These are phyloP conservation scores for Neofusicoccum sp. DNA, from an alignment of 2,329 filamentous ascomycete genomes.

Conservation along the genomic window DNA sequence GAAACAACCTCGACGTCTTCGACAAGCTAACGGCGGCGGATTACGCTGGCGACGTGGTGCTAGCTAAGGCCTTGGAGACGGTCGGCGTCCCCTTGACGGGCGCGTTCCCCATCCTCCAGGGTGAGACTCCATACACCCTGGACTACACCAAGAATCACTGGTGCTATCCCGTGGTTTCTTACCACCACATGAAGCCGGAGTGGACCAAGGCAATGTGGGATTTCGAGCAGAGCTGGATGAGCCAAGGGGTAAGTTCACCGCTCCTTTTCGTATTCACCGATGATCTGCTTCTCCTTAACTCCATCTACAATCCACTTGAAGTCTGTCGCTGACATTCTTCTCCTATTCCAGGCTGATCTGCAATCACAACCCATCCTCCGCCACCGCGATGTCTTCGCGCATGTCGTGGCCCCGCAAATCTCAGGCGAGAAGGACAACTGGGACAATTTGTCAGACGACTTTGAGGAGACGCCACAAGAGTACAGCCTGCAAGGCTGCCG, in stretches of 20 bases:
- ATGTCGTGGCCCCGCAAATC: constrained; percentile 33
- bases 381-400: constrained; percentile 38
- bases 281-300: not conserved
- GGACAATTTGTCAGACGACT: constrained; percentile 38
- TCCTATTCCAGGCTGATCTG: constrained; percentile 27
- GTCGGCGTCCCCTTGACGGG: constrained; percentile 4
- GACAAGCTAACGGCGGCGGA: constrained; percentile 8
- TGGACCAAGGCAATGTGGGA: constrained; percentile 40
- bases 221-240: constrained; percentile 42
- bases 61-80: constrained; percentile 1
- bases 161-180: constrained; percentile 45
- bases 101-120: constrained; percentile 28
- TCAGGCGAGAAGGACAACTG: constrained; percentile 25
- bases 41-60: constrained; percentile 11
- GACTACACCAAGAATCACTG: constrained; percentile 37
- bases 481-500: constrained; percentile 35
- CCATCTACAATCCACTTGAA: not conserved
- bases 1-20: constrained; percentile 4
- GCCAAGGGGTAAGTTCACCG: constrained; percentile 23
- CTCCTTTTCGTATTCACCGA: not conserved
- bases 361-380: constrained; percentile 34
- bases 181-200: constrained; percentile 39
- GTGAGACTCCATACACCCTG: constrained; percentile 29
- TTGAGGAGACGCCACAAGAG: constrained; percentile 24
- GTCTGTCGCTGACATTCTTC: constrained; percentile 19